phyloP scores from a whole-genome alignment of 352 stramenopile genomes.

The Phytophthora pisi region DNA sequence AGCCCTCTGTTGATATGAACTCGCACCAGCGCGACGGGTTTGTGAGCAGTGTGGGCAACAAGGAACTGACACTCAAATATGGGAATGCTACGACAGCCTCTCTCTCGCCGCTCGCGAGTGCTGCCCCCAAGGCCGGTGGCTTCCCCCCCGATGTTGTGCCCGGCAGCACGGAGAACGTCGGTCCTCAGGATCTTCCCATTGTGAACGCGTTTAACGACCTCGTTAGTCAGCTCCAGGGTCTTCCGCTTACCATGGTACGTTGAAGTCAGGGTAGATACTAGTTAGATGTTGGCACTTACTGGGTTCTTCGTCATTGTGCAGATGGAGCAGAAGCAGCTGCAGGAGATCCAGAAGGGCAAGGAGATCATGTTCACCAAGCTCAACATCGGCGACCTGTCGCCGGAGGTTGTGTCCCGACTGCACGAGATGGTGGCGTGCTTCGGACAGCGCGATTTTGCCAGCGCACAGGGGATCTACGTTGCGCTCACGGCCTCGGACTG shows the following conservation, averaged over 20 bases:
- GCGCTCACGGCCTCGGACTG: conserved; percentile 93
- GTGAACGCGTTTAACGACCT: conserved; percentile 85
- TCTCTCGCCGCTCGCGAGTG: conserved; percentile 56
- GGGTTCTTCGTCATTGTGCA: conserved; percentile 31
- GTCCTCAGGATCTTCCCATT: conserved; percentile 77
- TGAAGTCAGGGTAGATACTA: conserved; percentile 1
- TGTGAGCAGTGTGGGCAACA: conserved; percentile 86
- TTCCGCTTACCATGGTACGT: conserved; percentile 86
- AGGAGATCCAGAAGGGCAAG: conserved; percentile 86
- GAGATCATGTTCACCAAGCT: conserved; percentile 90
- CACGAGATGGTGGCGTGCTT: conserved; percentile 86
- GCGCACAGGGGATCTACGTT: conserved; percentile 88
- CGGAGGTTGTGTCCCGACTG: conserved; percentile 71
- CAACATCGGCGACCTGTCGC: conserved; percentile 76
- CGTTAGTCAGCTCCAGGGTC: conserved; percentile 67
- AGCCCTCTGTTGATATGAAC: conserved; percentile 81
- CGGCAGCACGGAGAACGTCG: conserved; percentile 78
- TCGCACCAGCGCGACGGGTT: conserved; percentile 87
- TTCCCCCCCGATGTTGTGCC: conserved; percentile 57
- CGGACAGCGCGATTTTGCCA: conserved; percentile 76
- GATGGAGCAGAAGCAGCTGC: conserved; percentile 89
- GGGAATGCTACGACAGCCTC: conserved; percentile 71
- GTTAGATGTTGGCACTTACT: conserved; percentile 6
- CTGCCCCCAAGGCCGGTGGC: conserved; percentile 38
- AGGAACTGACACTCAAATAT: conserved; percentile 88